These are phyloP conservation scores for Pseudovirgaria hyperparasitica DNA, from an alignment of 2,329 filamentous ascomycete genomes.

Conservation along the genomic window DNA sequence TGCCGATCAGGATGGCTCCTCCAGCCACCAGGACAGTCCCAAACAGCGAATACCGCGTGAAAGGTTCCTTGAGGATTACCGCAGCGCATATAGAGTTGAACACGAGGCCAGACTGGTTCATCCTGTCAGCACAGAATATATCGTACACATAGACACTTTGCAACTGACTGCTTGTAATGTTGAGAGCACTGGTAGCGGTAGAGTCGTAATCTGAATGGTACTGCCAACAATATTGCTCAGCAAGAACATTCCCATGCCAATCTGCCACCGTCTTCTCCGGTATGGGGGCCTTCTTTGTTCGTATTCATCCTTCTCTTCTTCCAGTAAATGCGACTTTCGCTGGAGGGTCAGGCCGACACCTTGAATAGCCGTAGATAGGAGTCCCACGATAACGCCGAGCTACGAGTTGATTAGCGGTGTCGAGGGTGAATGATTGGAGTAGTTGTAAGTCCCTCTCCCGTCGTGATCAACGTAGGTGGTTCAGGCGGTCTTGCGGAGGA, in stretches of 20 bases:
- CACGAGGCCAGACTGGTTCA: constrained; percentile 62
- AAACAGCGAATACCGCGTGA: constrained; percentile 83
- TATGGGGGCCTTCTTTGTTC: constrained; percentile 77
- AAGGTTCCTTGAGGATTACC: constrained; percentile 81
- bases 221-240: constrained; percentile 88
- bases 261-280: constrained; percentile 83
- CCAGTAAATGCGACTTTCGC: constrained; percentile 93
- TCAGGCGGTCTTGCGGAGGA: neutral
- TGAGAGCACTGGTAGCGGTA: constrained; percentile 86
- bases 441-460: neutral
- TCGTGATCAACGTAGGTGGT: too few relatives aligned
- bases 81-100: constrained; percentile 98
- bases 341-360: constrained; percentile 91
- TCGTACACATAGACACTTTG: neutral
- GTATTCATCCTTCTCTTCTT: constrained; percentile 79
- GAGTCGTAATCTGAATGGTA: constrained; percentile 91
- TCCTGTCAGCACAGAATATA: constrained; percentile 5
- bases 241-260: constrained; percentile 94
- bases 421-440: neutral
- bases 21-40: constrained; percentile 79
- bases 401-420: constrained; percentile 23
- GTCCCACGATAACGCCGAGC: constrained; percentile 86
- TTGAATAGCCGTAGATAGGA: constrained; percentile 88
- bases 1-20: constrained; percentile 83
- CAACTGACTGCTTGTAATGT: constrained; percentile 64